These are phyloP conservation scores for Cronartium ribicola DNA, from an alignment of 1,284 basidiomycete genomes.

Conservation along the genomic window DNA sequence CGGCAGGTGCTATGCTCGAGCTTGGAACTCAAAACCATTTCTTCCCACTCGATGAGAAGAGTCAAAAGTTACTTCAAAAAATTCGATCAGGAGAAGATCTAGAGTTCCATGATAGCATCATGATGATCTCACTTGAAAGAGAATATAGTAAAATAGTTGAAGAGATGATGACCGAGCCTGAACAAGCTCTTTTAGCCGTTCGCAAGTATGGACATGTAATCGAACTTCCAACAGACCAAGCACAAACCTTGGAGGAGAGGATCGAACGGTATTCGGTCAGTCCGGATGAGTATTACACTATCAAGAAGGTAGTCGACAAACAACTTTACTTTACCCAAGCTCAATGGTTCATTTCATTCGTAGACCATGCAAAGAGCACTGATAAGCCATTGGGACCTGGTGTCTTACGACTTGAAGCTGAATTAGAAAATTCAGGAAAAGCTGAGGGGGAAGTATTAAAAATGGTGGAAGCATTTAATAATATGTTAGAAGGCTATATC, in stretches of 20 bases:
- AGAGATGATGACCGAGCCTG: not conserved
- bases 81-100: not conserved
- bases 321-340: constrained; percentile 3
- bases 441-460: too few species aligned
- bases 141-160: constrained; percentile 1
- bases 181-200: not conserved
- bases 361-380: not conserved
- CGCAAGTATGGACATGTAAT: not conserved
- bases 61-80: not conserved
- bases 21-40: not conserved
- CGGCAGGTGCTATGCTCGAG: not conserved
- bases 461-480: too few species aligned
- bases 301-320: not conserved
- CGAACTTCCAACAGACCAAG: not conserved
- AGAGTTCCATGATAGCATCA: not conserved
- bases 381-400: not conserved
- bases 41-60: not conserved
- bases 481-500: too few species aligned
- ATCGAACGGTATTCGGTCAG: constrained; percentile 4
- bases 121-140: not conserved
- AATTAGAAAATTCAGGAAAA: not conserved
- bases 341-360: not conserved
- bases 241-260: not conserved
- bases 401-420: not conserved
- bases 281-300: not conserved